phyloP scores from a whole-genome alignment of 2,329 filamentous ascomycete genomes.

The Beauveria sp. region DNA sequence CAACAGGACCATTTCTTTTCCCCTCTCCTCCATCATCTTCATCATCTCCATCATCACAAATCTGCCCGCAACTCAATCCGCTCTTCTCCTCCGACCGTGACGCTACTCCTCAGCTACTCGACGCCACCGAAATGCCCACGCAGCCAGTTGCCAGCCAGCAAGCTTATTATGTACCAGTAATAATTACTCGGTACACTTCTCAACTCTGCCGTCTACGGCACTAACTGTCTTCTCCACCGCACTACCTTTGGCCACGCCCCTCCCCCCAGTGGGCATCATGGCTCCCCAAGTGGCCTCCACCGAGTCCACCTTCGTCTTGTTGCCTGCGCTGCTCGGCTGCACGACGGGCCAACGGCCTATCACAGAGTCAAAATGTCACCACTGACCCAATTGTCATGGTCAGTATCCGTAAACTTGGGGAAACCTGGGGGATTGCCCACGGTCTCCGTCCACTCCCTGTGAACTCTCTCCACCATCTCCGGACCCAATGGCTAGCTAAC shows the following conservation, averaged over 20 bases:
- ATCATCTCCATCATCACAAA: neutral
- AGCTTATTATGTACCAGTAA: no score
- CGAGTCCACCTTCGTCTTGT: neutral
- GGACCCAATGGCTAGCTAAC: neutral
- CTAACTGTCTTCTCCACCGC: neutral
- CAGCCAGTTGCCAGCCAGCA: neutral
- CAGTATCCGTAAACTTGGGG: slow-evolving; percentile 5
- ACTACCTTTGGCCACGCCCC: neutral
- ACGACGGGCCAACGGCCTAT: neutral
- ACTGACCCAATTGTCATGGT: neutral
- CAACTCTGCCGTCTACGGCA: no score
- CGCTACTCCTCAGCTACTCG: neutral
- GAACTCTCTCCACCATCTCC: neutral
- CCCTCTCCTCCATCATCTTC: neutral
- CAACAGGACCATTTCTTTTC: neutral
- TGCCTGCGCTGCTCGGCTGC: neutral
- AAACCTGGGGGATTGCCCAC: slow-evolving; percentile 8
- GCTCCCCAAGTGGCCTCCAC: neutral
- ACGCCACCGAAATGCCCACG: slow-evolving; percentile 2
- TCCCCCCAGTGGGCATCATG: neutral
- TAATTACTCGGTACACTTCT: no score
- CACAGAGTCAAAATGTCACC: neutral
- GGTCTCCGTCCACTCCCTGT: neutral
- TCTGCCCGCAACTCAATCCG: neutral
- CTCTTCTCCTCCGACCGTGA: neutral